A percentile compares a stretch with the other conserved stretches of the same genome.
Evolutionary conservation across 179 eudicot species (phyloP).

Genomic region (Patellifolia procumbens): DNA sequence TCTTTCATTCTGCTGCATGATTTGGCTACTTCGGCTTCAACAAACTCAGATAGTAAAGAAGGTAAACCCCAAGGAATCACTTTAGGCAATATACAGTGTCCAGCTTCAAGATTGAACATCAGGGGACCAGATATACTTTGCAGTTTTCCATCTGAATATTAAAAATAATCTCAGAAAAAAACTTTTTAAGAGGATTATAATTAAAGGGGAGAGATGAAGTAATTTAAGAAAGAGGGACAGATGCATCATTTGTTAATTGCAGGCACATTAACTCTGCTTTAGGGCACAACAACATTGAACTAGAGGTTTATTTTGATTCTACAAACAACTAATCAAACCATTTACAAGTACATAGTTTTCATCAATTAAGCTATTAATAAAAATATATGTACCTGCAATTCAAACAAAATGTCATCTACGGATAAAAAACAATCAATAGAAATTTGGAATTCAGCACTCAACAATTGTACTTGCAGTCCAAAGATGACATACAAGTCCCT

Average conservation of each 20-base stretch:
- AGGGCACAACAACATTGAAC: neutral
- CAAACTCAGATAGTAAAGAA: conserved; percentile 63
- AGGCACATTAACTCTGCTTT: neutral
- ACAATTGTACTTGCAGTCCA: too few species aligned
- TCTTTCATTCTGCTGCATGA: conserved; percentile 49
- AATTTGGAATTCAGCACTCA: too few species aligned
- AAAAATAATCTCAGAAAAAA: conserved; percentile 12
- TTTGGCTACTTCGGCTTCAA: conserved; percentile 74
- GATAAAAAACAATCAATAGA: too few species aligned
- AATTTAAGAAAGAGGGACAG: neutral
- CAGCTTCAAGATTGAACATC: conserved; percentile 68
- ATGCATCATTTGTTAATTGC: neutral
- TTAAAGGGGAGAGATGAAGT: neutral
- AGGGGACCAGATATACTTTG: conserved; percentile 41
- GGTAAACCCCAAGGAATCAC: conserved; percentile 62
- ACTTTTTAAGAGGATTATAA: neutral
- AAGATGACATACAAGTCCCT: too few species aligned
- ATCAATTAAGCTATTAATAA: too few species aligned
- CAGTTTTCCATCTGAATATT: conserved; percentile 46
- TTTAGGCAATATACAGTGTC: conserved; percentile 64
- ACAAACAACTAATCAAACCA: too few species aligned
- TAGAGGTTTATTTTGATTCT: neutral
- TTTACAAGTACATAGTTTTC: too few species aligned
- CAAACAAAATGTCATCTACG: too few species aligned
- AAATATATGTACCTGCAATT: too few species aligned